A percentile compares a stretch with the other conserved stretches of the same genome.
phyloP scores from a whole-genome alignment of 345 rosid genomes.

The Nasturtium officinale region DNA sequence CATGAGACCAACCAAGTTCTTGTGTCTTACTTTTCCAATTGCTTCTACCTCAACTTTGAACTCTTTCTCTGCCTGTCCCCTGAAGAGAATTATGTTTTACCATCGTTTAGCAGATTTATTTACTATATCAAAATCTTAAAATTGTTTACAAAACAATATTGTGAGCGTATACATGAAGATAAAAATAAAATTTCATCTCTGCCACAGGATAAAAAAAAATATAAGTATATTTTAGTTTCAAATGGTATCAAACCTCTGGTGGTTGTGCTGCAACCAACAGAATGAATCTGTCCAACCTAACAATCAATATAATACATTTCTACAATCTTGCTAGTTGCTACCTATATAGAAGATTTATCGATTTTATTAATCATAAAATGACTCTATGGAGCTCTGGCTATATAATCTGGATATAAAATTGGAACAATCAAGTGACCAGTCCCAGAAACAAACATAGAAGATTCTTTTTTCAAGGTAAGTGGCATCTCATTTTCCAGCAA shows the following conservation, averaged over 20 bases:
- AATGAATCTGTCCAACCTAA: conserved; percentile 35
- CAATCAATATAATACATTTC: conserved; percentile 20
- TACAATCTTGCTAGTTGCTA: conserved; percentile 35
- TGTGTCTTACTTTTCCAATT: conserved; percentile 94
- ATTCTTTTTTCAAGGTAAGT: conserved; percentile 5
- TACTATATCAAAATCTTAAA: neutral
- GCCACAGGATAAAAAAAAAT: neutral
- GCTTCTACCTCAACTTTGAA: conserved; percentile 95
- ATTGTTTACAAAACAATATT: neutral
- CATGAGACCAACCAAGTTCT: conserved; percentile 88
- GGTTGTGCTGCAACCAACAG: conserved; percentile 39
- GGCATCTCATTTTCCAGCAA: conserved; percentile 15
- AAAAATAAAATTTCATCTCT: neutral
- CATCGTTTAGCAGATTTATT: conserved; percentile 4
- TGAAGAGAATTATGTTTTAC: conserved; percentile 27
- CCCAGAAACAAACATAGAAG: conserved; percentile 1
- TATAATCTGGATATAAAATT: neutral
- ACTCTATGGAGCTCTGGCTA: neutral
- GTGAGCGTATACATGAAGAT: conserved; percentile 11
- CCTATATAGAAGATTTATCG: conserved; percentile 27
- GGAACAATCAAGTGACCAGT: conserved; percentile 5
- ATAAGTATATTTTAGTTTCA: neutral
- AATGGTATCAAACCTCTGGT: conserved; percentile 31
- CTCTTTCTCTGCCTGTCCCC: conserved; percentile 98
- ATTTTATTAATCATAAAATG: conserved; percentile 7